Base-by-base conservation (phyloP, 768 basidiomycete genomes). In the Lactifluus subvellereus region DNA sequence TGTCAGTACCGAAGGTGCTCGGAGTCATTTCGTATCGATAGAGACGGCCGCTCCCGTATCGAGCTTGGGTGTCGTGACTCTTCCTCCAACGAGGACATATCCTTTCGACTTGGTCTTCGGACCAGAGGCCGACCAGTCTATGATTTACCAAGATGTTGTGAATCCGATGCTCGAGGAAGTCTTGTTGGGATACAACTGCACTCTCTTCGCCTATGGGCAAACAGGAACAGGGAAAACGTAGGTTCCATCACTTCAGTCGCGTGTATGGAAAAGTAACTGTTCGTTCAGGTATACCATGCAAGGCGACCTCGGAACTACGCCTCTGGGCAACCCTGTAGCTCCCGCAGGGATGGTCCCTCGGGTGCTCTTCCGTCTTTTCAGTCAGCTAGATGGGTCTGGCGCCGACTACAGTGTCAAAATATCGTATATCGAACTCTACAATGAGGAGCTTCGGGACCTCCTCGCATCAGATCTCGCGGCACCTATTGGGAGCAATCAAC, bases 141-240 rank as follows among this genome's bases (percentile, higher is more conserved):
- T 92, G 82, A 82, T 99, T 11, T 99, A 96, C 73, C 84, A 92
- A 60, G 89, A 97, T 57, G 96, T 98, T 45, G 96, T 98, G 47
- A 82, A 83, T 66, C 94, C 94, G 0, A 90, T 98, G 82, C 78
- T 99, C 55, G 86, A 92, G 52, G 91, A 99, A 72, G 95, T 98
- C n/a, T 75, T 98, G 43, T 79, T 83, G 73, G 97, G 97, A 6
- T 99, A 97, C 78, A 98, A 98, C 71, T 98, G 96, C 72, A 96
- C 93, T 0, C 78, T 99, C 22, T 98, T 98, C 75, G 95, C 95
- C 4, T 99, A 99, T 72, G 97, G 97, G 2, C 97, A 98, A 74
- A 98, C 97, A 0, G 97, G 97, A 0, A 98, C 97, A 0, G 97
- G 97, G 22, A 99, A 99, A 78, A 98, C 97, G 93, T 97, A 72